Evolutionary conservation across 306 rosid species (phyloP).

Genomic region (Trifolium dubium): DNA sequence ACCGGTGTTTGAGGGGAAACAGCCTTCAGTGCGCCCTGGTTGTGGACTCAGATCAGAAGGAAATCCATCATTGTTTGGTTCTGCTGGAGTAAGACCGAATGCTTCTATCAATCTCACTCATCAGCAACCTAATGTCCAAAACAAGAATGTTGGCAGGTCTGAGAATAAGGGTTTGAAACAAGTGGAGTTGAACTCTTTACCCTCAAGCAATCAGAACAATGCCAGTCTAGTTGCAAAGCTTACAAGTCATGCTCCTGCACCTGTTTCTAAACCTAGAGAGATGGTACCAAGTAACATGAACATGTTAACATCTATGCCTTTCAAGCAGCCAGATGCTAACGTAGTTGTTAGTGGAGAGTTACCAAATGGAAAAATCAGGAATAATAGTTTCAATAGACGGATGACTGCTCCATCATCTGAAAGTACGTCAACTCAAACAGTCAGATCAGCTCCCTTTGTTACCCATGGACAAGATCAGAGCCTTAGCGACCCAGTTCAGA

Average conservation of each 20-base stretch:
- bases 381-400: constrained; percentile 50
- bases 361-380: constrained; percentile 70
- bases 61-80: constrained; percentile 58
- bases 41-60: constrained; percentile 59
- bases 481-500: constrained; percentile 78
- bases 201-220: constrained; percentile 56
- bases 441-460: constrained; percentile 56
- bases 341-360: constrained; percentile 62
- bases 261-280: constrained; percentile 71
- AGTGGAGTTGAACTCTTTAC: constrained; percentile 79
- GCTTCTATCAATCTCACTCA: constrained; percentile 46
- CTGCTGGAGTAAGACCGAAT: constrained; percentile 55
- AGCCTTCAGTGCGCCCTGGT: constrained; percentile 46
- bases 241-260: constrained; percentile 54
- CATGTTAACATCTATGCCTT: constrained; percentile 56
- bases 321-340: constrained; percentile 64
- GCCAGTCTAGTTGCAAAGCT: constrained; percentile 60
- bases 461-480: constrained; percentile 68
- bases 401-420: constrained; percentile 62
- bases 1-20: constrained; percentile 54
- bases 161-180: constrained; percentile 66
- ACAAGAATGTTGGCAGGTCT: constrained; percentile 56
- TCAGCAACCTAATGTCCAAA: constrained; percentile 56
- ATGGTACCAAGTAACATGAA: constrained; percentile 52
- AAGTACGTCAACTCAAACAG: constrained; percentile 57